Evolutionary conservation across 139 green algal genomes (phyloP), one percentile per base, ranked within the genome.

Genomic region (Yamagishiella unicocca): DNA sequence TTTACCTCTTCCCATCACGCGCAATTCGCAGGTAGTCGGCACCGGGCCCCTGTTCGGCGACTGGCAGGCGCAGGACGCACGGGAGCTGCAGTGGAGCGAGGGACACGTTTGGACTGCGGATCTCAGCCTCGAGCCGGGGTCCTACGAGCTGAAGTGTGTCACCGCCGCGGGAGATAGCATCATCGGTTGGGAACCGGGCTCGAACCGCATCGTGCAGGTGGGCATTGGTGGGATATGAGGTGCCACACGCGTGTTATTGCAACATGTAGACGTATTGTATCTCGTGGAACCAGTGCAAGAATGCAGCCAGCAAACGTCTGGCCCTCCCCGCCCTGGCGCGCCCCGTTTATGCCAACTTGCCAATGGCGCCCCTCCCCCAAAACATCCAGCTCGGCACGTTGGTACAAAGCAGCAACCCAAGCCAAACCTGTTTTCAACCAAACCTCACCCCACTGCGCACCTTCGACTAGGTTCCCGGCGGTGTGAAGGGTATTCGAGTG

Each of bases 71-170:
- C 37, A 74, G 2, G 35, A 62, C 17, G 87, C 81, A 0, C 38
- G 53, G 0, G 50, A 45, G 40, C 83, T 91, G 24, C 70, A 66
- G 37, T 91, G 88, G 88, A 72, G 55, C 25, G 82, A 89, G 37
- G 88, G 88, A 31, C 82, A 91, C 66, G 67, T 91, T 37, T 91
- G 88, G 88, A 87, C 82, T 1, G 82, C 64, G 24, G 87, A 87
- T 17, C 35, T 91, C 38, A 62, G 84, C 38, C 88, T 91, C 25
- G 82, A 77, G 24, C 82, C 88, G 46, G 88, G 88, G 27, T 43
- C 62, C 27, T 87, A 91, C 58, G 88, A 91, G 82, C 87, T 91
- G 82, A 91, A 91, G 76, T 74, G 31, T 33, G 35, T 86, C 31
- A 66, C 50, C 31, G 42, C 64, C 0, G 33, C 43, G 21, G 80